Evolutionary conservation across 768 basidiomycete genomes (phyloP), one percentile per base, ranked within the genome.

Genomic region (Termitomyces sp.): DNA sequence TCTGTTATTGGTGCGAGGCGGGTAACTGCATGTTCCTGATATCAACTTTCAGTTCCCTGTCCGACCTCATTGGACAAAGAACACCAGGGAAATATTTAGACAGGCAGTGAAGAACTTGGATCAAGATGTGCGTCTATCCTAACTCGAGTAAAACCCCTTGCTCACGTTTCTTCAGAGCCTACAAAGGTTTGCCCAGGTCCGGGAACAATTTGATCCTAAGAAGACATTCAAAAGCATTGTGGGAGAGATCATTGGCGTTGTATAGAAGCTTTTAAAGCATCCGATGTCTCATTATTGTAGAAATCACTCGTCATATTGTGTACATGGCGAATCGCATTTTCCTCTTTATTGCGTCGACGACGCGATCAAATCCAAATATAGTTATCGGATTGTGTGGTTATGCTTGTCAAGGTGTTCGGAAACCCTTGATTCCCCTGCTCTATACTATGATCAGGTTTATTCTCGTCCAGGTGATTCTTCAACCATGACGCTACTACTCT

Each of bases 381-480:
- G 17, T 32, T 29, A 10, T 36, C 34, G 5, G 32, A 57, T 56
- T 62, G 51, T 64, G 45, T 65, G 60, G 54, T 37, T 14, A 32
- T 61, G 57, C 63, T 69, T 67, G 65, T 46, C 57, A 57, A 37
- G 34, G 37, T 50, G 37, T 45, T 60, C 63, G 43, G 51, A 68
- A 67, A 66, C 65, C 57, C 54, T 53, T 53, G 49, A 56, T 60
- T 25, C 25, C 34, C 14, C 25, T 32, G 36, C 50, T 56, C 40
- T 53, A 42, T 25, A 70, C 73, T 66, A 98, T 98, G 96, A 97
- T 98, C 76, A 87, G 93, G 66, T 98, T 98, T 76, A 97, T 98
- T 72, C 85, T 98, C 56, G 96, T 98, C 15, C 95, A 98, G 84
- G 96, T 91, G 45, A 79, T 57, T 4, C 12, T 34, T 6, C n/a